phyloP scores from a whole-genome alignment of 108 stramenopile genomes.

The Skeletonema potamos region DNA sequence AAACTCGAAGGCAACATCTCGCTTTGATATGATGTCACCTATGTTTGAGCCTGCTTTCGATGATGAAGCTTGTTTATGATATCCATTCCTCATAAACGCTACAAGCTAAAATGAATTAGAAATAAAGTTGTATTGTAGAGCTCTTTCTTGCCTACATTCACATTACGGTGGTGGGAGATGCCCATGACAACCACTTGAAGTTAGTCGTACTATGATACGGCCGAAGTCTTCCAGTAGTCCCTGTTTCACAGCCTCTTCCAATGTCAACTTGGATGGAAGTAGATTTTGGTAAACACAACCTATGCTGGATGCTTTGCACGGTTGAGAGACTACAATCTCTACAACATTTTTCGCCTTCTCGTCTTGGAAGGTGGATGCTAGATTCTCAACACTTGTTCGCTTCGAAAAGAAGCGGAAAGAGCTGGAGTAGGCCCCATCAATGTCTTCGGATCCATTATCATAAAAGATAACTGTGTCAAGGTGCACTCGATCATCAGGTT shows the following conservation, averaged over 20 bases:
- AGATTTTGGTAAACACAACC: neutral
- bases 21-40: neutral
- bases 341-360: neutral
- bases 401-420: slow-evolving; percentile 50
- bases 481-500: slow-evolving; percentile 70
- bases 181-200: neutral
- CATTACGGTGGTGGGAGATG: too few relatives aligned
- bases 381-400: slow-evolving; percentile 5
- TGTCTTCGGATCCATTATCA: slow-evolving; percentile 9
- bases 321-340: neutral
- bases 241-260: neutral
- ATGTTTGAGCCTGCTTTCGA: neutral
- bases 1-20: neutral
- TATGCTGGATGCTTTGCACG: neutral
- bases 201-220: neutral
- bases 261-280: neutral
- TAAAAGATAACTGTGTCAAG: slow-evolving; percentile 54
- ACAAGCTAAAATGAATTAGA: neutral
- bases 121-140: neutral
- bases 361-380: neutral
- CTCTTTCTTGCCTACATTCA: neutral
- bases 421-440: neutral
- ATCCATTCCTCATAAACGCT: neutral
- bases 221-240: neutral
- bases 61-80: neutral